phyloP scores from a whole-genome alignment of 805 yeast species.

The Metschnikowia sp. region DNA sequence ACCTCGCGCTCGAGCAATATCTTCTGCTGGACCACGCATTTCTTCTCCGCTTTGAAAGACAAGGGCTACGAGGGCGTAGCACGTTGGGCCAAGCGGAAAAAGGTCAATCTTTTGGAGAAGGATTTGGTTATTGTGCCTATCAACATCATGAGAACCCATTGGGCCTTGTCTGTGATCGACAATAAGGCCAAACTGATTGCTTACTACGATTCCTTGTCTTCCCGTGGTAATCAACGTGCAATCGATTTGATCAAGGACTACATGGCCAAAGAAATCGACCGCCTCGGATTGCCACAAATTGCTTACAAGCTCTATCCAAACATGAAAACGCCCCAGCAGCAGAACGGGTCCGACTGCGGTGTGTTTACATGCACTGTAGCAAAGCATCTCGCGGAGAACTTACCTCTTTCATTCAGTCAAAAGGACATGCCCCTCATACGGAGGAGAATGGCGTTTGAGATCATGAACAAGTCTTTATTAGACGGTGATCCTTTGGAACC shows the following conservation, averaged over 20 bases:
- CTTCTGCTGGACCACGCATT: slow-evolving; percentile 85
- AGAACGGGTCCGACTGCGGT: slow-evolving; percentile 93
- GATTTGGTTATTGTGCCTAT: slow-evolving; percentile 78
- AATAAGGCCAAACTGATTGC: slow-evolving; percentile 53
- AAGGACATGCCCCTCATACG: slow-evolving; percentile 68
- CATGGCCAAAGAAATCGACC: slow-evolving; percentile 63
- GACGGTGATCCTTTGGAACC: slow-evolving; percentile 10
- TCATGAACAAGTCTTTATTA: slow-evolving; percentile 34
- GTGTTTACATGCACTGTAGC: slow-evolving; percentile 85
- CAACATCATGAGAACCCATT: slow-evolving; percentile 79
- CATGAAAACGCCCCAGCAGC: slow-evolving; percentile 68
- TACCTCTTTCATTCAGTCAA: slow-evolving; percentile 54
- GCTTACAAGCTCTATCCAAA: slow-evolving; percentile 26
- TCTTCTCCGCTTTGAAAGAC: slow-evolving; percentile 64
- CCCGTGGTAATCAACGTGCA: slow-evolving; percentile 41
- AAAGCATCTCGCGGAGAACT: slow-evolving; percentile 52
- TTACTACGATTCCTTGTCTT: slow-evolving; percentile 72
- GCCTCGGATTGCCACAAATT: slow-evolving; percentile 28
- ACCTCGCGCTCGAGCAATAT: slow-evolving; percentile 41
- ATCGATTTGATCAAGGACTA: slow-evolving; percentile 55
- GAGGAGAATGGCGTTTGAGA: slow-evolving; percentile 63
- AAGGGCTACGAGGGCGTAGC: slow-evolving; percentile 81
- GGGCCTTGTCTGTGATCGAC: slow-evolving; percentile 86
- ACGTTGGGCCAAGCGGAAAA: slow-evolving; percentile 80
- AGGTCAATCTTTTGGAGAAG: slow-evolving; percentile 59